Percentiles rank a stretch among this genome's conserved stretches.
These are phyloP conservation scores for Penicillium daleae DNA, from an alignment of 495 filamentous ascomycete genomes.

Conservation along the genomic window DNA sequence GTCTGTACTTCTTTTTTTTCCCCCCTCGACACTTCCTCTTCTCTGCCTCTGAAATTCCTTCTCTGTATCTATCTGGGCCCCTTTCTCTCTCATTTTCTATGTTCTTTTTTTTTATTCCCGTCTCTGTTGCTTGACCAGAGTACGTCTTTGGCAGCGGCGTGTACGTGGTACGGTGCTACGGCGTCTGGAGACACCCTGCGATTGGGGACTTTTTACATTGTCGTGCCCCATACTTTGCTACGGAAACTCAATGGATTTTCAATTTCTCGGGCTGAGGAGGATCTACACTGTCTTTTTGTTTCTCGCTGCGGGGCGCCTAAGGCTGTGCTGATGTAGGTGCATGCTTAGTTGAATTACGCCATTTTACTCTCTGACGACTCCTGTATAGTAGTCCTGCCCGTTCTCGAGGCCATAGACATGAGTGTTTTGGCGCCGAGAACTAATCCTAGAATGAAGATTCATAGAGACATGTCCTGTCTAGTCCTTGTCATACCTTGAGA, in stretches of 20 bases:
- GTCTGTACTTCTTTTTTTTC: constrained; percentile 15
- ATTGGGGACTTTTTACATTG: background rate
- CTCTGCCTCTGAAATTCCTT: background rate
- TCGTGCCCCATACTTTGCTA: background rate
- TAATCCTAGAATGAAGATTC: background rate
- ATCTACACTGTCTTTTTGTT: background rate
- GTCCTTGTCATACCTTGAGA: background rate
- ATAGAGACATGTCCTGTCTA: background rate
- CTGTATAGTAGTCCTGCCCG: no score
- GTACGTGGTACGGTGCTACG: constrained; percentile 15
- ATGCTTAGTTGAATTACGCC: constrained; percentile 1
- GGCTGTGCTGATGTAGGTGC: background rate
- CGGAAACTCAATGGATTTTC: constrained; percentile 1
- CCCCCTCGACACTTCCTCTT: constrained; percentile 5
- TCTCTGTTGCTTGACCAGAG: constrained; percentile 13
- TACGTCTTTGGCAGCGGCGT: constrained; percentile 11
- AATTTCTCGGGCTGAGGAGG: constrained; percentile 2
- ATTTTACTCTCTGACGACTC: background rate
- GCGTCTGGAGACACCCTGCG: constrained; percentile 21
- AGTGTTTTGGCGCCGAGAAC: background rate
- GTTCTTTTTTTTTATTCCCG: background rate
- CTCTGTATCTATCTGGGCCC: constrained; percentile 22
- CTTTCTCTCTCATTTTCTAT: background rate
- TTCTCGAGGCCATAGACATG: background rate
- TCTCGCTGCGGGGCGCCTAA: constrained; percentile 1